Percentiles rank a stretch among this genome's conserved stretches.
phyloP scores from a whole-genome alignment of 1,284 basidiomycete genomes.

The Ustilago crameri region DNA sequence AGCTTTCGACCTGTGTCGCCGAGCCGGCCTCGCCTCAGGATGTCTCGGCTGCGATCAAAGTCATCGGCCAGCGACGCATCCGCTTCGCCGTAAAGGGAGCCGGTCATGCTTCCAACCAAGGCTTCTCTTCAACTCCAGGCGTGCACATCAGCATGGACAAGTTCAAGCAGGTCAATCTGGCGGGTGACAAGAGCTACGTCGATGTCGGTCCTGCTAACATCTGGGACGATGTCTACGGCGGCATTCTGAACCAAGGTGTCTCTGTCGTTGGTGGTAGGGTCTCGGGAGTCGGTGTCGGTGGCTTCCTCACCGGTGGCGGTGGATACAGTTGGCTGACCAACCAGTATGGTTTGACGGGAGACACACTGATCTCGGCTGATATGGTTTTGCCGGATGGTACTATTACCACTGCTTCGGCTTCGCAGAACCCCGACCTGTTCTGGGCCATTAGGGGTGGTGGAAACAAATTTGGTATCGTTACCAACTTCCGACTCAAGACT shows the following conservation, averaged over 20 bases:
- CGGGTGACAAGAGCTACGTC: conserved; percentile 46
- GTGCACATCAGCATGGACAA: conserved; percentile 48
- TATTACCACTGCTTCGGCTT: conserved; percentile 33
- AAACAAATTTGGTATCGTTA: conserved; percentile 52
- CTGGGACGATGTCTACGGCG: conserved; percentile 56
- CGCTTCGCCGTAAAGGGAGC: conserved; percentile 51
- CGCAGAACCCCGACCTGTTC: conserved; percentile 49
- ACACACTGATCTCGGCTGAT: conserved; percentile 47
- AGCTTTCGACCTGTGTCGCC: conserved; percentile 47
- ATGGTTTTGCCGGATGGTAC: conserved; percentile 53
- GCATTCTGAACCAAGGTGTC: conserved; percentile 31
- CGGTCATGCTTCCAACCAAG: conserved; percentile 54
- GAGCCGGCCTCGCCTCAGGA: conserved; percentile 43
- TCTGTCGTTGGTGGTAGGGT: conserved; percentile 54
- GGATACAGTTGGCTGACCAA: conserved; percentile 54
- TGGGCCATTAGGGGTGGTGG: conserved; percentile 55
- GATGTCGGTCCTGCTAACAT: conserved; percentile 51
- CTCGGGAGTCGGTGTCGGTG: conserved; percentile 54
- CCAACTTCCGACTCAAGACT: conserved; percentile 52
- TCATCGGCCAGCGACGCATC: conserved; percentile 47
- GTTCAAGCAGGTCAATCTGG: conserved; percentile 48
- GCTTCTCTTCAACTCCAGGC: conserved; percentile 55
- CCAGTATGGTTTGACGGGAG: conserved; percentile 53
- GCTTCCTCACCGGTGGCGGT: conserved; percentile 54
- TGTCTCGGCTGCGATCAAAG: conserved; percentile 43